Base-by-base conservation (phyloP, 1,284 basidiomycete genomes). In the Ustilago crameri region DNA sequence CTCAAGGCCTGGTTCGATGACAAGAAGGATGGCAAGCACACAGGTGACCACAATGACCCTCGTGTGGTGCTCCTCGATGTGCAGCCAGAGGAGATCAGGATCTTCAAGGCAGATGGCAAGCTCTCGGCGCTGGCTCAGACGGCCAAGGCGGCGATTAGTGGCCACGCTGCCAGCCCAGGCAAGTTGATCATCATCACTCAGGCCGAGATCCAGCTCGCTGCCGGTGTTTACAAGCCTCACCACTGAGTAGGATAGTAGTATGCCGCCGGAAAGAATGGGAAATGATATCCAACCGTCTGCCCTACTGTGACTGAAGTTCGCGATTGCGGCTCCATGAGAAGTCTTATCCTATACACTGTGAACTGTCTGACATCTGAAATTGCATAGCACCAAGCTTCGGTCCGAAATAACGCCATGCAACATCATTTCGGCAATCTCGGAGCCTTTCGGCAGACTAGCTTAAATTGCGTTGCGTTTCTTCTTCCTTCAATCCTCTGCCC, bases 1-100 rank as follows among this genome's bases (percentile, higher is more conserved):
- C 62, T 80, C 35, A 55, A 63, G 45, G 91, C 90, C 0, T 95
- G 92, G 88, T 95, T 95, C 79, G 92, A 91, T 20, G 90, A 95
- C 82, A 86, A 94, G 64, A 89, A 90, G 46, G 93, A 95, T 75
- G 92, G 91, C n/a, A 85, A 91, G 17, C 92, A 93, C 84, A 91
- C 89, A 67, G 93, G 93, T 32, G 88, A 91, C 78, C 87, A 87
- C 54, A 86, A 88, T 58, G 94, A 96, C 73, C 92, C 93, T 0
- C 88, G 94, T 26, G 88, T 96, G 3, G 87, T 89, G 1, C 82
- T 93, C 38, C 91, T 96, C 74, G 89, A 93, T 82, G 89, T 96
- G 43, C 84, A 90, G 50, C 92, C 93, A 0, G 87, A 90, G 23
- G 91, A 93, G 76, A 85, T 86, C 41, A 44, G 57, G 4, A 38